Base-by-base conservation (phyloP, 2,329 filamentous ascomycete genomes). In the Cladosporium phlei region DNA sequence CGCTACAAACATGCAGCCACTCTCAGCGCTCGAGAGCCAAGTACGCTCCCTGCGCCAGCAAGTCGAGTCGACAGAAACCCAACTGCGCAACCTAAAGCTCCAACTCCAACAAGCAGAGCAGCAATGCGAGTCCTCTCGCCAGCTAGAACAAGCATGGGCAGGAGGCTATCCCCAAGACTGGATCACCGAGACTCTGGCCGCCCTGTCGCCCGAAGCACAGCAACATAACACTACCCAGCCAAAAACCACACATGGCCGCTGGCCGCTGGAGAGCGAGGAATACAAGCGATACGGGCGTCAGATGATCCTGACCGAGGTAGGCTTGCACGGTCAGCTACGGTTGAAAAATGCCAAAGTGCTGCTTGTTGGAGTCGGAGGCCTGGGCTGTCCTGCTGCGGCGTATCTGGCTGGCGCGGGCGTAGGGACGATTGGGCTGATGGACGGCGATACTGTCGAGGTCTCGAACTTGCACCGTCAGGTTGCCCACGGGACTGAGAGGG, bases 401-500 rank as follows among this genome's bases (percentile, higher is more conserved):
- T 98, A 98, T 62, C 79, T 98, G 1, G 88, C 89, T 8, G 91
- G 88, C 17, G 86, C 93, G 1, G 93, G 93, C 0, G 77, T 96
- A 1, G 89, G 90, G 7, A 86, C 76, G 0, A 67, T 98, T 14
- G 90, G 91, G 0, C 71, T 98, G 6, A 79, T 93, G 19, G 93
- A 98, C 62, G 89, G 86, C 3, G 93, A 98, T 66, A 74, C 74
- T 0, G 91, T 98, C 22, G 93, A 97, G 63, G 70, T 77, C 12
- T 95, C 89, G 21, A 98, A 98, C 62, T 74, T 98, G 11, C 93
- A 97, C 70, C 83, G 93, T 1, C 93, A 98, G 68, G 81, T 97
- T 40, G 78, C 89, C 24, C 91, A 98, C 64, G 76, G 77, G 2
- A 86, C 82, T 0, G 70, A 72, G 3, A 79, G 80, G 42, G 80